Evolutionary conservation across 768 basidiomycete genomes (phyloP).

Genomic region (Pleurotus cornucopiae): DNA sequence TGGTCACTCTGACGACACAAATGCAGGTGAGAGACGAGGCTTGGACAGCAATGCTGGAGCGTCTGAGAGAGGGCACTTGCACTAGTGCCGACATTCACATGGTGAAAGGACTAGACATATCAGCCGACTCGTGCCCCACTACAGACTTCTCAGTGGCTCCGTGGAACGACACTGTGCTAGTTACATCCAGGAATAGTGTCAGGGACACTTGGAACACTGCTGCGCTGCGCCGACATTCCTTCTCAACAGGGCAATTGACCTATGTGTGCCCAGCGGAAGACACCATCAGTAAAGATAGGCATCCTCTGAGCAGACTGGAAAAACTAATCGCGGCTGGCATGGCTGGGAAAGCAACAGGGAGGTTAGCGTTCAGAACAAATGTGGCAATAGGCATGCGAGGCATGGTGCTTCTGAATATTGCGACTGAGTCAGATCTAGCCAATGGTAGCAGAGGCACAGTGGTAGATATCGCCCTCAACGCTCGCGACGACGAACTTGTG

Average conservation of each 20-base stretch:
- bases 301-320: not conserved
- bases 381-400: constrained; percentile 3
- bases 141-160: not conserved
- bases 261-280: not conserved
- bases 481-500: not conserved
- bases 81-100: not conserved
- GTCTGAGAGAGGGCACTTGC: too few species aligned
- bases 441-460: constrained; percentile 4
- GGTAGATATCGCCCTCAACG: not conserved
- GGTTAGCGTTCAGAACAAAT: not conserved
- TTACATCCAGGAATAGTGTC: not conserved
- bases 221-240: not conserved
- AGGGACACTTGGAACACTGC: not conserved
- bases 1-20: too few species aligned
- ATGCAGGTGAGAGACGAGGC: too few species aligned
- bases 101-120: not conserved
- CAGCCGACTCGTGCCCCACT: too few species aligned
- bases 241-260: not conserved
- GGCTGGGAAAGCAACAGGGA: not conserved
- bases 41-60: too few species aligned
- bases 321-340: not conserved
- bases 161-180: constrained; percentile 3
- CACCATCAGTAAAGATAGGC: not conserved
- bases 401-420: constrained; percentile 7
- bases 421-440: constrained; percentile 5